Evolutionary conservation across 768 basidiomycete species (phyloP).

Genomic region (Lactarius tabidus): DNA sequence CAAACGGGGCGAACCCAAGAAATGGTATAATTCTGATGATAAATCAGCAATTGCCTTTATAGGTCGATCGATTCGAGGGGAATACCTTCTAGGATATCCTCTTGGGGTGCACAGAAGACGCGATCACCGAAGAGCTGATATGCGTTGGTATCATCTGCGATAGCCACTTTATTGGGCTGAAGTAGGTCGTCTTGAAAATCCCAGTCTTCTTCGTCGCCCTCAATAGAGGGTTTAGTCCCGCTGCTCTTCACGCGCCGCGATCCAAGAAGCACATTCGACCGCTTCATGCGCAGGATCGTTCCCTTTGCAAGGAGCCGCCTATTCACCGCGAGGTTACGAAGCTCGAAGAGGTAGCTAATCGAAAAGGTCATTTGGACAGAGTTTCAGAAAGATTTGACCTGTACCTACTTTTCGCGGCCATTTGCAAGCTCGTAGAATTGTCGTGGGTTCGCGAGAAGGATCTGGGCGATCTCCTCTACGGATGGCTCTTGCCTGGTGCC

Average conservation of each 20-base stretch:
- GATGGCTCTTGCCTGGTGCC: slow-evolving; percentile 87
- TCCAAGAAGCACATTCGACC: slow-evolving; percentile 67
- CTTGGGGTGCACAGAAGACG: slow-evolving; percentile 79
- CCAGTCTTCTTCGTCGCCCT: slow-evolving; percentile 69
- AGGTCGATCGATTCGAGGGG: not conserved
- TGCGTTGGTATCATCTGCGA: slow-evolving; percentile 83
- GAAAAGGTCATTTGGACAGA: not conserved
- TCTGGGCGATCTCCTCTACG: slow-evolving; percentile 73
- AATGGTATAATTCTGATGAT: slow-evolving; percentile 61
- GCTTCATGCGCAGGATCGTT: slow-evolving; percentile 63
- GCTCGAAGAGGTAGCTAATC: slow-evolving; percentile 72
- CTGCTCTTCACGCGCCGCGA: slow-evolving; percentile 53
- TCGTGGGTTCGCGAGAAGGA: slow-evolving; percentile 62
- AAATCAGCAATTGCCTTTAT: not conserved
- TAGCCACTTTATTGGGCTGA: slow-evolving; percentile 63
- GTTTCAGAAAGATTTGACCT: slow-evolving; percentile 1
- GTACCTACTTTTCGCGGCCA: slow-evolving; percentile 59
- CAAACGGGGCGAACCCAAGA: slow-evolving; percentile 71
- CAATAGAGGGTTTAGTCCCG: slow-evolving; percentile 32
- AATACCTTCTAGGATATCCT: slow-evolving; percentile 83
- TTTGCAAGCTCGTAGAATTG: slow-evolving; percentile 69
- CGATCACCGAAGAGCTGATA: slow-evolving; percentile 75
- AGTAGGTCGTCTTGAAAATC: slow-evolving; percentile 70
- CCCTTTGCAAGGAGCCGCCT: slow-evolving; percentile 44
- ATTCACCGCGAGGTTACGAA: slow-evolving; percentile 86